Percentiles rank a stretch among this genome's conserved stretches.
Evolutionary conservation across 2,329 filamentous ascomycete species (phyloP).

Genomic region (Colletotrichum melonis): DNA sequence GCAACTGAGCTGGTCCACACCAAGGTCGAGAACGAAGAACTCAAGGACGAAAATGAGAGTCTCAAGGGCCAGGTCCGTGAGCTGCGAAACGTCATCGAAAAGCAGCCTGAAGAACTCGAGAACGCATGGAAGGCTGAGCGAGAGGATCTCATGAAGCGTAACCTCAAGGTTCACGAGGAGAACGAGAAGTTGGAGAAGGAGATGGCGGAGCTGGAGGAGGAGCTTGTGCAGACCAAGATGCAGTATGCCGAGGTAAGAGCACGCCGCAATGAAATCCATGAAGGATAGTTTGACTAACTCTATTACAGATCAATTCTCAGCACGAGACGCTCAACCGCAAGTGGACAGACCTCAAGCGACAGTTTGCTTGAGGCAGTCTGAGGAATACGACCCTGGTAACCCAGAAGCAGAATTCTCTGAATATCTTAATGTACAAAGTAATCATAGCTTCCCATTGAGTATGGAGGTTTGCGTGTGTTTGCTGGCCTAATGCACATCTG

Average conservation of each 20-base stretch:
- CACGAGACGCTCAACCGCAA: constrained; percentile 81
- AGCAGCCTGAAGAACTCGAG: constrained; percentile 90
- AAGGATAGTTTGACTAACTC: constrained; percentile 6
- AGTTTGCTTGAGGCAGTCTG: constrained; percentile 56
- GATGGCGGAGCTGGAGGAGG: constrained; percentile 90
- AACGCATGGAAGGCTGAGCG: constrained; percentile 84
- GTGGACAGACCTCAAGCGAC: constrained; percentile 78
- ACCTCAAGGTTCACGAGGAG: constrained; percentile 93
- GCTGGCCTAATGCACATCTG: constrained; percentile 34
- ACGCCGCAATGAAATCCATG: neutral
- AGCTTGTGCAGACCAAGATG: constrained; percentile 94
- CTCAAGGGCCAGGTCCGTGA: constrained; percentile 87
- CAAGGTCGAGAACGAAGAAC: constrained; percentile 92
- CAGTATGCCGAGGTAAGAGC: constrained; percentile 89
- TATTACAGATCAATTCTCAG: constrained; percentile 72
- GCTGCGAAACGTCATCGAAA: constrained; percentile 86
- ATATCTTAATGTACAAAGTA: constrained; percentile 37
- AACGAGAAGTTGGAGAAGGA: constrained; percentile 90
- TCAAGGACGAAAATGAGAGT: constrained; percentile 90
- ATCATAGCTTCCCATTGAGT: constrained; percentile 29
- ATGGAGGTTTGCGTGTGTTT: constrained; percentile 34
- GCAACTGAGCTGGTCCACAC: constrained; percentile 91
- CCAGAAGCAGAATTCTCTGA: constrained; percentile 34
- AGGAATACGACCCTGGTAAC: constrained; percentile 22
- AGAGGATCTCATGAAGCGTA: constrained; percentile 91